Evolutionary conservation across 1,139 yeast species (phyloP).

Genomic region (Suhomyces atakaporum): DNA sequence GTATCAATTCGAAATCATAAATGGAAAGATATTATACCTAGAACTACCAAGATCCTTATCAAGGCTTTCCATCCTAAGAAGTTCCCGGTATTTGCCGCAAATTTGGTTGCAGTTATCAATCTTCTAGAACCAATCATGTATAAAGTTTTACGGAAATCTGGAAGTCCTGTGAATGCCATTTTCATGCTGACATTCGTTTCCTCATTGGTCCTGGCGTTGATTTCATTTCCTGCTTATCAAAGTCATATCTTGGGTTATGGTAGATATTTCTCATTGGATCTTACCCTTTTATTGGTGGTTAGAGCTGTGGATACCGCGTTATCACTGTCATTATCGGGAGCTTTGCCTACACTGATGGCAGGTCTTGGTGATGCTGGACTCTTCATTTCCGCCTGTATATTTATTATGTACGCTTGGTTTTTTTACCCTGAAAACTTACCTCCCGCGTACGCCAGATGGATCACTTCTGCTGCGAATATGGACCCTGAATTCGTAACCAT

Average conservation of each 20-base stretch:
- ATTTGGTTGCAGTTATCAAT: constrained; percentile 28
- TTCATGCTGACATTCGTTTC: constrained; percentile 34
- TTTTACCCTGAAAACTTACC: constrained; percentile 33
- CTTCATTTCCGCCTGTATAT: constrained; percentile 31
- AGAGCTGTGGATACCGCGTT: constrained; percentile 39
- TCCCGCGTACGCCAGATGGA: constrained; percentile 42
- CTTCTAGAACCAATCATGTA: constrained; percentile 36
- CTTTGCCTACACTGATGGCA: constrained; percentile 19
- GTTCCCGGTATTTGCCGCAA: constrained; percentile 37
- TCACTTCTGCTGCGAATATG: constrained; percentile 46
- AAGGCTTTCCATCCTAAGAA: constrained; percentile 30
- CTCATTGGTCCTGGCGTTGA: constrained; percentile 30
- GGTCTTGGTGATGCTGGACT: constrained; percentile 31
- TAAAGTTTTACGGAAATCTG: constrained; percentile 16
- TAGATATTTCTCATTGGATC: constrained; percentile 34
- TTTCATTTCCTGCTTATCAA: constrained; percentile 34
- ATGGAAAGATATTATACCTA: constrained; percentile 15
- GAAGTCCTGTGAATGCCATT: constrained; percentile 22
- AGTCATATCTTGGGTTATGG: constrained; percentile 32
- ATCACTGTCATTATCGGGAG: constrained; percentile 24
- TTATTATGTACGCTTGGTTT: constrained; percentile 42
- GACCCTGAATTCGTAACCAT: constrained; percentile 31
- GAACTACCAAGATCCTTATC: constrained; percentile 19
- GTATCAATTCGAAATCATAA: constrained; percentile 19
- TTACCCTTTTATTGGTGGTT: constrained; percentile 38